Evolutionary conservation across 257 asterid species (phyloP), one percentile per base, ranked within the genome.

Genomic region (Anisodus tanguticus): DNA sequence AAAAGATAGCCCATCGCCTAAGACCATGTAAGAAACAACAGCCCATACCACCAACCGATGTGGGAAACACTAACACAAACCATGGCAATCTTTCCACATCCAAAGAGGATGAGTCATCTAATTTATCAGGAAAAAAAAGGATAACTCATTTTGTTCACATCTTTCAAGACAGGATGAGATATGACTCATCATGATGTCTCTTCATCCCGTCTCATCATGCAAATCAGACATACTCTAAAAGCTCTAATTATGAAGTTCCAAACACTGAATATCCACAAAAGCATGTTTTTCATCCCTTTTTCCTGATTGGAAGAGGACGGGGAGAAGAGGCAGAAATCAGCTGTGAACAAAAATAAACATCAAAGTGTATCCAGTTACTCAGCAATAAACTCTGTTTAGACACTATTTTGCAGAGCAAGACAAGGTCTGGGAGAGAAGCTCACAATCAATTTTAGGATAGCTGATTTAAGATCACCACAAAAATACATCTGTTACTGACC

Each of bases 201-300:
- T 51, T 26, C 81, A 74, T 17, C 62, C 62, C n/a, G 12, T 74
- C 60, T 51, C 81, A 26, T 76, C 47, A 77, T 26, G 39, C 66
- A 77, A 77, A 77, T 12, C 63, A 76, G 51, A 12, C 64, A 77
- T 77, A 77, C 49, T 11, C 63, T 77, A 77, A 77, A 77, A 53
- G 5, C 49, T 26, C 60, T 51, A 72, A 47, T 49, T 74, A 26
- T 12, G 63, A 76, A 76, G 45, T 47, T 74, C 81, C 13, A 51
- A 76, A 26, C 63, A 31, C 13, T 26, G 62, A 53, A 5, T 31
- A 77, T 53, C 49, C 26, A 13, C 47, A 51, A 77, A 74, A 5
- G 2, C 81, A 77, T 53, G 49, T 53, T 26, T 77, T 26, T 53
- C 12, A 13, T 54, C 64, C 60, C 64, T 15, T 26, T 76, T 77